Conservation (phyloP, 2,329 filamentous ascomycete species). For the Colletotrichum sp. region DNA sequence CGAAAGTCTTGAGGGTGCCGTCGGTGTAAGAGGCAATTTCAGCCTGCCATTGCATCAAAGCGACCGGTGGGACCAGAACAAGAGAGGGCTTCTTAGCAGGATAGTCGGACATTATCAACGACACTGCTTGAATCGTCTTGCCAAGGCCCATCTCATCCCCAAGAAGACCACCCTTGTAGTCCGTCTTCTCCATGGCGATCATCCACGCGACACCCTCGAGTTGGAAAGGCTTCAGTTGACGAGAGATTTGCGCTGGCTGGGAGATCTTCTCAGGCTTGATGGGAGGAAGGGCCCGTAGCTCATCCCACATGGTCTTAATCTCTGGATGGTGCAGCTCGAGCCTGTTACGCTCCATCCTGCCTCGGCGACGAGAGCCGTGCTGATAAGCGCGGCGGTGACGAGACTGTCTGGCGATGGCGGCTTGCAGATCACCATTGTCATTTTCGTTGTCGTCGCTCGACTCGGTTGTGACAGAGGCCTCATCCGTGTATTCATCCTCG, state of each 20-base stretch:
- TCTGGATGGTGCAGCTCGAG: slow-evolving; percentile 80
- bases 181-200: slow-evolving; percentile 82
- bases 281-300: slow-evolving; percentile 70
- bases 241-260: slow-evolving; percentile 80
- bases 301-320: slow-evolving; percentile 84
- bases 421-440: not conserved
- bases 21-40: slow-evolving; percentile 85
- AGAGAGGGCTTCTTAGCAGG: slow-evolving; percentile 79
- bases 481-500: not conserved
- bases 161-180: slow-evolving; percentile 87
- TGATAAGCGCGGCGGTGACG: slow-evolving; percentile 38
- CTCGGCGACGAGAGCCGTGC: slow-evolving; percentile 26
- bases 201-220: slow-evolving; percentile 95
- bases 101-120: slow-evolving; percentile 97
- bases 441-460: not conserved
- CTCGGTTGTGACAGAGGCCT: not conserved
- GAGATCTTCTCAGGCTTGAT: slow-evolving; percentile 67
- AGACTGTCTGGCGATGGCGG: slow-evolving; percentile 22
- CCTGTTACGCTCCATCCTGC: slow-evolving; percentile 61
- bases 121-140: slow-evolving; percentile 98
- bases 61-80: slow-evolving; percentile 90
- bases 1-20: slow-evolving; percentile 86
- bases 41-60: slow-evolving; percentile 92
- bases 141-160: slow-evolving; percentile 99
- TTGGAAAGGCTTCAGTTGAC: slow-evolving; percentile 90